Base-by-base conservation (phyloP, 352 stramenopile species). In the Pythium periplocum region DNA sequence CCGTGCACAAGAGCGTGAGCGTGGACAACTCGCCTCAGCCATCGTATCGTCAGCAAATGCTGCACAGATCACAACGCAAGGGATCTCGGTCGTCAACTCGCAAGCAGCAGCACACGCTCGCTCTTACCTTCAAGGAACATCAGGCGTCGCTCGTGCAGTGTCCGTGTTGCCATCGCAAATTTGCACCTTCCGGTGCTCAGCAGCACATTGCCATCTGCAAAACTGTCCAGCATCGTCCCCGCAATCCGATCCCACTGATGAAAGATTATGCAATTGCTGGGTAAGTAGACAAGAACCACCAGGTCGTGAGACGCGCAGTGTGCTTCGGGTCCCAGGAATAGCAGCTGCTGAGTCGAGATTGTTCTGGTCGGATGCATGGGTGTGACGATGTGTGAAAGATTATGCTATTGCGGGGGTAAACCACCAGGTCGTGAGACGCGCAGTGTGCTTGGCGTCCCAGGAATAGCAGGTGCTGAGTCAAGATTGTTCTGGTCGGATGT, bases 191-290 rank as follows among this genome's bases (percentile, higher is more conserved):
- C 0, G 84, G 84, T 6, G 84, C 78, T 3, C 78, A 94, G 55
- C 73, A 94, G 54, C 84, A 94, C 56, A 94, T 94, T 49, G 77
- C 73, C 1, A 94, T 94, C 48, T 94, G 84, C 71, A 87, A 86
- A 59, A 73, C 68, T 4, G 84, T 94, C 1, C 78, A 91, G 56
- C 86, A 94, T 45, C 78, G 82, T 2, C 84, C 84, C 2, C 84
- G 82, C 52, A 92, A 92, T 47, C 63, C 76, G 2, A 71, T 88
- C 1, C 64, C 73, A n/a, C 51, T 84, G n/a, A 63, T 88, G 4
- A 78, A 73, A 7, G 76, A 87, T 60, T 92, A 74, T 57, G 80
- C 82, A 9, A 66, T 86, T 9, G 83, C 81, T 3, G 66, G 81
- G 1, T 92, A 78, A 56, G 17, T 26, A 26, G 17, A 26, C 17